Evolutionary conservation across 2,329 filamentous ascomycete species (phyloP).

Genomic region (Daldinia eschscholtzii): DNA sequence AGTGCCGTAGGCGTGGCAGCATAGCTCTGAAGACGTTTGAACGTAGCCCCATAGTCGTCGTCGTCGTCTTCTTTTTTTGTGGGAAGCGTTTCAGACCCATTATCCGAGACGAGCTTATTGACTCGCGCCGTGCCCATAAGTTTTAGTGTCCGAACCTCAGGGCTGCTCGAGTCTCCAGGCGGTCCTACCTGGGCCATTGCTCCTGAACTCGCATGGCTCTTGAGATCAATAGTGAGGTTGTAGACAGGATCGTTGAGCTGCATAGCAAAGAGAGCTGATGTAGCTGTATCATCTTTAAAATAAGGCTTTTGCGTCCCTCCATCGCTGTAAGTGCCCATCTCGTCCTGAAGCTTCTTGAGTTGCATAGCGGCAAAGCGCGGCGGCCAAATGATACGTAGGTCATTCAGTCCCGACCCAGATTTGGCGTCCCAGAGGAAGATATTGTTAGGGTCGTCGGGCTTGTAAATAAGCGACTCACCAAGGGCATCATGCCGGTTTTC

Average conservation of each 20-base stretch:
- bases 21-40: constrained; percentile 1
- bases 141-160: background rate
- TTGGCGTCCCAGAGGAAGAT: constrained; percentile 5
- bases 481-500: background rate
- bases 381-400: constrained; percentile 1
- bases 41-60: background rate
- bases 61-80: background rate
- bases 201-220: background rate
- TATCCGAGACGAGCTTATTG: background rate
- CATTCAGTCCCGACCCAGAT: background rate
- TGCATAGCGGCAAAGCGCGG: background rate
- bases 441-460: background rate
- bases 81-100: background rate
- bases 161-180: background rate
- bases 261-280: constrained; percentile 24
- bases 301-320: constrained; percentile 8
- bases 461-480: background rate
- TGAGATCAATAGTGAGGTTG: constrained; percentile 14
- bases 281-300: constrained; percentile 10
- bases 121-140: constrained; percentile 3
- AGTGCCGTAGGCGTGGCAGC: background rate
- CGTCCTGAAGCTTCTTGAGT: background rate
- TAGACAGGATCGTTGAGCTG: constrained; percentile 24
- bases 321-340: background rate
- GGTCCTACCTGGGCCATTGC: background rate